These are phyloP conservation scores for Agaricales sp. DNA, from an alignment of 1,284 basidiomycete species.

Conservation along the genomic window DNA sequence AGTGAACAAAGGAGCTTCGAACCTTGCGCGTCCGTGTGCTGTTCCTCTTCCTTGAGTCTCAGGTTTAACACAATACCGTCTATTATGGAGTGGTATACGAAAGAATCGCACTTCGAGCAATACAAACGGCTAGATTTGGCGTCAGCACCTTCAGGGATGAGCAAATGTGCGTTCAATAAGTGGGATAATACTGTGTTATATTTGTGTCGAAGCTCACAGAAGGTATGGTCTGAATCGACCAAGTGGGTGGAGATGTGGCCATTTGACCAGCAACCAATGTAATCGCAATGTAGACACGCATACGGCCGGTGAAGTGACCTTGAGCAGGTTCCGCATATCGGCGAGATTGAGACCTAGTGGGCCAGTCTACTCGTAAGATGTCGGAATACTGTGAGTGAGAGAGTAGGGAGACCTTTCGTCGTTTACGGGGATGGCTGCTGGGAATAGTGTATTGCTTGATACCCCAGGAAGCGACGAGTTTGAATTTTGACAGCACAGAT, in stretches of 20 bases:
- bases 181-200: slow-evolving; percentile 3
- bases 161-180: slow-evolving; percentile 18
- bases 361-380: background rate
- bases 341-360: slow-evolving; percentile 15
- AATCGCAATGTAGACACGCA: slow-evolving; percentile 71
- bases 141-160: slow-evolving; percentile 45
- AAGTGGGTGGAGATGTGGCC: slow-evolving; percentile 50
- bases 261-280: slow-evolving; percentile 61
- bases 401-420: background rate
- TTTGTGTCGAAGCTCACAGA: slow-evolving; percentile 45
- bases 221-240: slow-evolving; percentile 44
- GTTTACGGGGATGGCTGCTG: slow-evolving; percentile 1
- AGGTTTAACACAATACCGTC: slow-evolving; percentile 26
- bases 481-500: background rate
- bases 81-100: slow-evolving; percentile 38
- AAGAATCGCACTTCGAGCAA: slow-evolving; percentile 49
- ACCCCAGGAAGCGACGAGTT: background rate
- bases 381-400: background rate
- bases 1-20: background rate
- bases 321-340: slow-evolving; percentile 57
- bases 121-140: slow-evolving; percentile 46
- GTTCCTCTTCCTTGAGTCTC: slow-evolving; percentile 38
- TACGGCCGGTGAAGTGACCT: slow-evolving; percentile 58
- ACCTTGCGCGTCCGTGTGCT: slow-evolving; percentile 37
- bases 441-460: background rate